Evolutionary conservation across 306 rosid genomes (phyloP), one percentile per base, ranked within the genome.

Genomic region (Arachis stenosperma): DNA sequence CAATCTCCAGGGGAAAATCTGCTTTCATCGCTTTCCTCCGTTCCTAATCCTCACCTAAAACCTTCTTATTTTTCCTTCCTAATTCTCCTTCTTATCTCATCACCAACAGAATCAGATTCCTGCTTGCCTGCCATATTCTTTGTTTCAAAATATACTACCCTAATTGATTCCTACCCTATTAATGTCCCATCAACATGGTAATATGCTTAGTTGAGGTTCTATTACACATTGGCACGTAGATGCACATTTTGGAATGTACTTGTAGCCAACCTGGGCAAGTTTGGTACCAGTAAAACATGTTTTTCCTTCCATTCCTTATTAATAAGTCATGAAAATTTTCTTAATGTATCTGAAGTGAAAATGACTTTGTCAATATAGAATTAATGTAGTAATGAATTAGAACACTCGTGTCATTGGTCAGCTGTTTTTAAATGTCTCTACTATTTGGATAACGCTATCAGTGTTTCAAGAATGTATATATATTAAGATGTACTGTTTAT

Each of bases 401-500:
- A 66, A 44, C 46, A 61, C 14, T 55, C 40, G 41, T 51, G 40
- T 58, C 8, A 48, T 60, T 27, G 58, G 12, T 60, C 5, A 41
- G 13, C 30, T 65, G 50, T 75, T 51, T 14, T 59, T 59, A 66
- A 66, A 58, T 66, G 51, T 64, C 8, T 48, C 2, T 27, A 6
- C 14, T n/a, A 54, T 40, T 67, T 56, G 61, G 40, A 56, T 69
- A 61, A 42, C 71, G 53, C 47, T 5, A 58, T 33, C 15, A 40
- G 41, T 85, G 73, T 65, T 76, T 69, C 76, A 69, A 82, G 59
- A 22, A 14, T 65, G 11, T 42, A 75, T 43, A 81, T 47, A 41
- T 72, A 22, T 29, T 62, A 48, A 77, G 64, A 40, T 59, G 64
- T 82, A 85, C 46, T 74, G 55, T 77, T 33, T 33, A 44, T 50